Evolutionary conservation across 2,329 filamentous ascomycete species (phyloP).

Genomic region (Beauveria pseudobassiana): DNA sequence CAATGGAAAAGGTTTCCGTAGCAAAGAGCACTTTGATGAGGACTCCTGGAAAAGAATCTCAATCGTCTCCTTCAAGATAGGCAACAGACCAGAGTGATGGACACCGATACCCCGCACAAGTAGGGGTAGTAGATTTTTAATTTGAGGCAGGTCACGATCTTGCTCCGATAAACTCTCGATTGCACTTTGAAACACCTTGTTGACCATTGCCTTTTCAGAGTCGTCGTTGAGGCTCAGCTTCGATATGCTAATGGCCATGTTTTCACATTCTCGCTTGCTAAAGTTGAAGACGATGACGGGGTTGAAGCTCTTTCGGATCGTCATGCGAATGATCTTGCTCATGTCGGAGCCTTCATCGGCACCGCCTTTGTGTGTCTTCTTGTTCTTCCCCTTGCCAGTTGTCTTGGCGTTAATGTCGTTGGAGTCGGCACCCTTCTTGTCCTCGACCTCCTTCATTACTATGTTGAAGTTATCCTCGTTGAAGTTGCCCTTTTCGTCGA

Average conservation of each 20-base stretch:
- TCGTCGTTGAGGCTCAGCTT: slow-evolving; percentile 91
- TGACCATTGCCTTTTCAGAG: slow-evolving; percentile 89
- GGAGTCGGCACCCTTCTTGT: slow-evolving; percentile 78
- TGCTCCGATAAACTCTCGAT: slow-evolving; percentile 89
- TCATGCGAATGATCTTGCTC: slow-evolving; percentile 97
- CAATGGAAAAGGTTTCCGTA: slow-evolving; percentile 97
- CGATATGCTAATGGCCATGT: slow-evolving; percentile 79
- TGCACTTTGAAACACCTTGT: slow-evolving; percentile 87
- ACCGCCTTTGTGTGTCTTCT: slow-evolving; percentile 86
- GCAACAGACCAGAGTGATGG: slow-evolving; percentile 90
- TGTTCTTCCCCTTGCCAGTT: slow-evolving; percentile 85
- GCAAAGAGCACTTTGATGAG: slow-evolving; percentile 97
- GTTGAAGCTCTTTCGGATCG: slow-evolving; percentile 95
- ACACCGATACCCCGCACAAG: slow-evolving; percentile 90
- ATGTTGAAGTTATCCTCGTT: slow-evolving; percentile 96
- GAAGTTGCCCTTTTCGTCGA: slow-evolving; percentile 95
- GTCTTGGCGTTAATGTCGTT: slow-evolving; percentile 70
- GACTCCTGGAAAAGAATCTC: slow-evolving; percentile 98
- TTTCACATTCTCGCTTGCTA: slow-evolving; percentile 94
- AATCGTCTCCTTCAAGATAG: slow-evolving; percentile 96
- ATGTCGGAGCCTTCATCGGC: slow-evolving; percentile 71
- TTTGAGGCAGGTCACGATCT: slow-evolving; percentile 82
- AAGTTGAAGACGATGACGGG: slow-evolving; percentile 99
- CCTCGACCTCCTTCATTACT: slow-evolving; percentile 84
- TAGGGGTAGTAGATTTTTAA: slow-evolving; percentile 81